Base-by-base conservation (phyloP, 139 green algal species). In the Tetratostichococcus sp. region DNA sequence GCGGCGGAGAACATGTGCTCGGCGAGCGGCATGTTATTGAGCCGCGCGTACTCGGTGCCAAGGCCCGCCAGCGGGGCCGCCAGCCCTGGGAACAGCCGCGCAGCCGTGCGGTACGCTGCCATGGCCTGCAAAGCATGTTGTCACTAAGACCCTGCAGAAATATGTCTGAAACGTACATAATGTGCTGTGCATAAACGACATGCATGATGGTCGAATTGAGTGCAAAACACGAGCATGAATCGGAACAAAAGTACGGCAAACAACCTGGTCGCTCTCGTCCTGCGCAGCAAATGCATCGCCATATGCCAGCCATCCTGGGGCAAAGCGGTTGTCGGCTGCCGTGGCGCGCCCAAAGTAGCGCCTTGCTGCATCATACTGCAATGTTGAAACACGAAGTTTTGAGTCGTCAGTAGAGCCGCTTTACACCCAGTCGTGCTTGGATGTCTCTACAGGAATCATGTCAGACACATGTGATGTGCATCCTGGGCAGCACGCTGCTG, bases 31-130 rank as follows among this genome's bases (percentile, higher is more conserved):
- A 93, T 75, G 86, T 97, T 98, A 83, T 95, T 97, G 80, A 95
- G 96, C 75, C 86, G 80, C 75, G 80, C 71, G 82, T 96, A 96
- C 83, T 97, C 92, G 70, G 88, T 87, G 65, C 89, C 93, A 85
- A 97, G 94, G 73, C 91, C 94, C 67, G 98, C 77, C 50, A 97
- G 39, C 11, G 95, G 92, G 28, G 89, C 72, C 81, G 98, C 95
- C 77, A 96, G 89, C 2, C 96, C 96, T 4, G 91, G 89, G 82
- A 99, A 99, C 23, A 97, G 86, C 16, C 96, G 86, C 22, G 87
- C 72, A 28, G 96, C 96, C 1, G 94, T 98, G 28, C 96, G 86
- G 80, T 98, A 99, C 0, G 96, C 95, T 22, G 93, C 94, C 89
- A 99, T 94, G 19, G 95, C 95, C 86, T 98, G 90, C 50, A 26